A percentile compares a stretch with the other conserved stretches of the same genome.
These are phyloP conservation scores for Polytrichum commune DNA, from an alignment of 225 moss, liverwort and hornwort genomes.

Conservation along the genomic window DNA sequence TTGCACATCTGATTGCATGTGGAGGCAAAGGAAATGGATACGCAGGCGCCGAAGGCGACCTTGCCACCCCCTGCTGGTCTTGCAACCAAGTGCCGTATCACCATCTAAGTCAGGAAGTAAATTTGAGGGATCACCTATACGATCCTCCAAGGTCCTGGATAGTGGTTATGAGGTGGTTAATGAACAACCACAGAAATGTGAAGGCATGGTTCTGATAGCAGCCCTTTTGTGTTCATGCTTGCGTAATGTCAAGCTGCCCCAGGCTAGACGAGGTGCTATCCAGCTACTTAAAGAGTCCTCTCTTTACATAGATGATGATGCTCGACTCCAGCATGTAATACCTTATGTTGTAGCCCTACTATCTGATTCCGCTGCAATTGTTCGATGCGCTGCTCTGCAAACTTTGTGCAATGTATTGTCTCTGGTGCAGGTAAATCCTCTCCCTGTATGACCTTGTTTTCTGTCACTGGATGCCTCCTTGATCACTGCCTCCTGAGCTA, in stretches of 20 bases:
- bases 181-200: constrained; percentile 63
- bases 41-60: constrained; percentile 61
- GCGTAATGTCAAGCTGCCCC: constrained; percentile 91
- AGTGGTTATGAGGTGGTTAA: constrained; percentile 17
- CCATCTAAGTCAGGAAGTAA: constrained; percentile 12
- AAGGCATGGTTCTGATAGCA: constrained; percentile 96
- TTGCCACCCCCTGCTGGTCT: constrained; percentile 38
- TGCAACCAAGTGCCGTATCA: constrained; percentile 27
- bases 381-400: constrained; percentile 94
- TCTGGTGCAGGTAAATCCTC: constrained; percentile 64
- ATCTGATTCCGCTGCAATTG: constrained; percentile 87
- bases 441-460: constrained; percentile 9
- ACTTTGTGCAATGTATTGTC: constrained; percentile 88
- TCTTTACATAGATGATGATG: constrained; percentile 84
- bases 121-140: constrained; percentile 23
- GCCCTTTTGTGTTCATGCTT: constrained; percentile 89
- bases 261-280: constrained; percentile 86
- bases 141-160: constrained; percentile 19
- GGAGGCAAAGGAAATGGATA: constrained; percentile 57
- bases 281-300: constrained; percentile 91
- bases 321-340: constrained; percentile 89
- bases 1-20: constrained; percentile 41
- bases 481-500: no score
- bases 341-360: constrained; percentile 92
- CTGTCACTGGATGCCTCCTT: neutral